These are phyloP conservation scores for Coemansia sp. DNA, from an alignment of 192 early-diverging fungal genomes.

Conservation along the genomic window DNA sequence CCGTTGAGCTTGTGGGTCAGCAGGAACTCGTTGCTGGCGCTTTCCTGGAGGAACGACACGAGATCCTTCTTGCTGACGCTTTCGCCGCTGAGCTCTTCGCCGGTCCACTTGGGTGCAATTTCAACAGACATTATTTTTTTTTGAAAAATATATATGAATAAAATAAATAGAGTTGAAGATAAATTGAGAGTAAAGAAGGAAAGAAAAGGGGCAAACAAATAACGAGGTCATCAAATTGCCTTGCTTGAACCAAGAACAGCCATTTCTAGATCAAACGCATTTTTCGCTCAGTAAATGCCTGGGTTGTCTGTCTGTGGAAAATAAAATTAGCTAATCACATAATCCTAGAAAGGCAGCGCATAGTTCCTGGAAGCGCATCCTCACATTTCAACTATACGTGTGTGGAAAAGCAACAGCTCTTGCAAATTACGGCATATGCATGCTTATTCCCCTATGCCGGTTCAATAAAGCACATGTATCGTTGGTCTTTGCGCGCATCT, in stretches of 20 bases:
- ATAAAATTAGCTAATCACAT: no score
- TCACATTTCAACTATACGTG: no score
- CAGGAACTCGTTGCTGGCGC: slow-evolving; percentile 62
- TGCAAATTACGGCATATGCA: background rate
- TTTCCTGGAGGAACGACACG: slow-evolving; percentile 61
- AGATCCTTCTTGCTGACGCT: slow-evolving; percentile 72
- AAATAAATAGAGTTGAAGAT: slow-evolving; percentile 1
- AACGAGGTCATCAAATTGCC: no score
- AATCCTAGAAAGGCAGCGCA: no score
- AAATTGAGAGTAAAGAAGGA: slow-evolving; percentile 4
- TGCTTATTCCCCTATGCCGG: no score
- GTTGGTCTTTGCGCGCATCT: no score
- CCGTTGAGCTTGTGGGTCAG: slow-evolving; percentile 68
- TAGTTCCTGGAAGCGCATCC: no score
- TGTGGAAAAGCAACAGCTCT: background rate
- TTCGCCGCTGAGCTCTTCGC: slow-evolving; percentile 60
- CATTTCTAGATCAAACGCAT: no score
- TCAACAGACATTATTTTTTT: slow-evolving; percentile 24
- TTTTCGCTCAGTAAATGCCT: no score
- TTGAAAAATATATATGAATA: background rate
- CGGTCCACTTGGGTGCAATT: slow-evolving; percentile 57
- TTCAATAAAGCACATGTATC: no score
- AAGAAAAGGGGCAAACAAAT: background rate
- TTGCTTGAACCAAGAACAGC: no score
- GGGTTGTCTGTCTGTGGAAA: no score